Conservation (phyloP, 768 basidiomycete genomes). For the Lentinula raphanica region DNA sequence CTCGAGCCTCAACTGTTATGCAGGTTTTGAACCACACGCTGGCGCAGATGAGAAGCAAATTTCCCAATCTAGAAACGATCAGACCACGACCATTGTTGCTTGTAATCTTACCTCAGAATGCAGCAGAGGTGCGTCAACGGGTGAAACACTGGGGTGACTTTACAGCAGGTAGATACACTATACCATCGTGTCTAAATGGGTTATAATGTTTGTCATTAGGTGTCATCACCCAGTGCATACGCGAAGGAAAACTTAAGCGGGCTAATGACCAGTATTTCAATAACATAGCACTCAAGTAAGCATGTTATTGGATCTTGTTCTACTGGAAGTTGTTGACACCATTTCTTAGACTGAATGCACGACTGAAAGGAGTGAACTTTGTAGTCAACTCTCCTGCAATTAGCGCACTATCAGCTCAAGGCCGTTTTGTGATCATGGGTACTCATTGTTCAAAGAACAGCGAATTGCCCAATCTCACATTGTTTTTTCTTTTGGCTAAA, state of each 20-base stretch:
- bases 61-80: background rate
- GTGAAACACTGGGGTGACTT: conserved; percentile 59
- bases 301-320: no score
- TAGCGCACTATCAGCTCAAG: conserved; percentile 10
- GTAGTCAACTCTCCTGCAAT: conserved; percentile 24
- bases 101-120: conserved; percentile 46
- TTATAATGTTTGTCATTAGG: conserved; percentile 22
- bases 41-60: background rate
- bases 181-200: no score
- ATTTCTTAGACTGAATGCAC: conserved; percentile 51
- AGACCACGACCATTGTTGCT: conserved; percentile 31
- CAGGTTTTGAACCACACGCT: background rate
- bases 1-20: background rate
- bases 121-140: conserved; percentile 34
- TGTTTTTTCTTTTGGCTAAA: conserved; percentile 18
- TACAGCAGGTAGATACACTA: background rate
- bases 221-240: conserved; percentile 42
- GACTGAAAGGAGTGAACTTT: conserved; percentile 48
- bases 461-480: no score
- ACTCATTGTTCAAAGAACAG: no score
- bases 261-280: conserved; percentile 48
- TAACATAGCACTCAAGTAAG: conserved; percentile 52
- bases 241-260: conserved; percentile 26
- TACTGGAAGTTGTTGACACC: no score
- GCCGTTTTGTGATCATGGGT: conserved; percentile 38